Evolutionary conservation across 805 yeast species (phyloP), one percentile per base, ranked within the genome.

Genomic region (Kazachstania psychrophila): DNA sequence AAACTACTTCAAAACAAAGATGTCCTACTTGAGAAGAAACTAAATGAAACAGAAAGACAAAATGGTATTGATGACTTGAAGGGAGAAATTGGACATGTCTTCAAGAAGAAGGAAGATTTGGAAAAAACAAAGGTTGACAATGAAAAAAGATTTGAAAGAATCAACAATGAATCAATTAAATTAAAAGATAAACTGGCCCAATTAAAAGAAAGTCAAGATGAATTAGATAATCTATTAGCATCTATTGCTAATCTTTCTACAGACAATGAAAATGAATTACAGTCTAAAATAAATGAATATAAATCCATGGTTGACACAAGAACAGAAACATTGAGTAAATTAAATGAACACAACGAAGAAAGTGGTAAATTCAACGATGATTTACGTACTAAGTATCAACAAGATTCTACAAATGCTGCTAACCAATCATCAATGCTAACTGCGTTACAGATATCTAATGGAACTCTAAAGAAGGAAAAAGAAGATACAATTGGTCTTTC

Each of bases 261-360:
- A 15, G 25, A 28, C 8, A n/a, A 17, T n/a, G 9, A 12, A 8
- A 19, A 6, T 23, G 9, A 14, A 6, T 19, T 32, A 11, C n/a
- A 34, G 2, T n/a, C 10, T 3, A 33, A 33, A 14, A 33, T 31
- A 4, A 23, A 23, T 11, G 13, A 24, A 19, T 40, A 33, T 28
- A 13, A 23, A 8, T 22, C 19, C 1, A 20, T 20, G 6, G 25
- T 31, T 6, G 11, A 7, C 4, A 6, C 23, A 19, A 16, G 20
- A 14, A 12, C 18, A 6, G 12, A n/a, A 13, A 34, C 23, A 6
- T 11, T 33, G 11, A 42, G 48, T 12, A 82, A 77, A 45, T 68
- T 79, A 34, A 82, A 76, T 51, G 65, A 72, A 40, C 80, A 72
- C 46, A 70, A 71, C 47, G 62, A 65, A 36, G 31, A 33, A 1